Percentiles rank a stretch among this genome's conserved stretches.
These are phyloP conservation scores for Trichoderma breve DNA, from an alignment of 2,329 filamentous ascomycete genomes.

Conservation along the genomic window DNA sequence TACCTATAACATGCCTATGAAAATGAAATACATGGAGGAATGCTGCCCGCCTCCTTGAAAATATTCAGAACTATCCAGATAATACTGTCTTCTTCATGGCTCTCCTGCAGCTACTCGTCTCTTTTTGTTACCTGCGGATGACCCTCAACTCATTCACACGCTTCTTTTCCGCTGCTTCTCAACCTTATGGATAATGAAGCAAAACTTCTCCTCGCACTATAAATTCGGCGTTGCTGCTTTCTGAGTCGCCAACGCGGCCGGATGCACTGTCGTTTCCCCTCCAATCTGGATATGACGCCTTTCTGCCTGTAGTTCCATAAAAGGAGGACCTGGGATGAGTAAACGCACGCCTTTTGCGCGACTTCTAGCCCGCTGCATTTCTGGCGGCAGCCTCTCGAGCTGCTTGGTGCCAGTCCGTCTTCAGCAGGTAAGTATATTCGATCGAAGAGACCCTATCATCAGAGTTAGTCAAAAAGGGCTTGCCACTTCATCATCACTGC, in stretches of 20 bases:
- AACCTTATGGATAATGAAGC: not conserved
- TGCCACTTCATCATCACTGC: not conserved
- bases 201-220: not conserved
- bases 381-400: conserved; percentile 52
- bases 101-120: not conserved
- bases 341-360: not conserved
- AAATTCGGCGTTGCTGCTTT: not conserved
- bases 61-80: not conserved
- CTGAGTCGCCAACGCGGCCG: not conserved
- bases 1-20: not conserved
- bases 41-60: not conserved
- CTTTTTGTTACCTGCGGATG: not conserved
- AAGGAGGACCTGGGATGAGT: not conserved
- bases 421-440: conserved; percentile 52
- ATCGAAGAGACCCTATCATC: conserved; percentile 46
- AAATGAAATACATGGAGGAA: not conserved
- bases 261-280: not conserved
- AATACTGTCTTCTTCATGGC: not conserved
- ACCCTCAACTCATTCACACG: not conserved
- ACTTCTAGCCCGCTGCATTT: conserved; percentile 45
- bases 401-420: conserved; percentile 54
- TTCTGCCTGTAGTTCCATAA: not conserved
- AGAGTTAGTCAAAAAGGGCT: not conserved
- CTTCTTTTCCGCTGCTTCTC: not conserved
- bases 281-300: not conserved